Evolutionary conservation across 768 basidiomycete species (phyloP).

Genomic region (Leucocoprinus birnbaumii): DNA sequence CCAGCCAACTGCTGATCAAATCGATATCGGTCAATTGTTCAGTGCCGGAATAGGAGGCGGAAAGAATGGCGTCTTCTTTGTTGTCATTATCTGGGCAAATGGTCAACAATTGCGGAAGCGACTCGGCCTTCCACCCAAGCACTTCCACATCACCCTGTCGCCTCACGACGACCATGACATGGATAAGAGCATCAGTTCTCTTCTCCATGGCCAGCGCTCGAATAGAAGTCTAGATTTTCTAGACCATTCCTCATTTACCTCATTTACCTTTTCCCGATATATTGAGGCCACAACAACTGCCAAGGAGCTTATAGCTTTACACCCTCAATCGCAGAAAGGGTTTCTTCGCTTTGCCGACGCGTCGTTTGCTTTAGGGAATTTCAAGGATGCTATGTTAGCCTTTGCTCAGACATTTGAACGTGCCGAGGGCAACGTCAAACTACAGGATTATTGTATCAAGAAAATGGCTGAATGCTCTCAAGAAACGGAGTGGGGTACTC

Average conservation of each 20-base stretch:
- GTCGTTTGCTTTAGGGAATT: slow-evolving; percentile 25
- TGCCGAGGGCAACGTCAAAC: slow-evolving; percentile 28
- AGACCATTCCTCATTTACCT: too few species aligned
- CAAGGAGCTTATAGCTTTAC: too few species aligned
- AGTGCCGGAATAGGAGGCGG: slow-evolving; percentile 39
- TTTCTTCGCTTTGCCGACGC: slow-evolving; percentile 51
- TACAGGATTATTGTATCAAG: slow-evolving; percentile 40
- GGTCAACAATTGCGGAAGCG: slow-evolving; percentile 49
- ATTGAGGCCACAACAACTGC: too few species aligned
- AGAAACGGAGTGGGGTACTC: slow-evolving; percentile 50
- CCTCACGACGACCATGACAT: slow-evolving; percentile 36
- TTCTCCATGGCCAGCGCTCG: slow-evolving; percentile 33
- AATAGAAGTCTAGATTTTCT: slow-evolving; percentile 1
- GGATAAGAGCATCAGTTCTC: slow-evolving; percentile 45
- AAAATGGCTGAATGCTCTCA: slow-evolving; percentile 41
- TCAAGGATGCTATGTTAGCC: slow-evolving; percentile 54
- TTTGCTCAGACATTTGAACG: slow-evolving; percentile 46
- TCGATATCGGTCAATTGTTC: slow-evolving; percentile 25
- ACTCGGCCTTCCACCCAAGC: slow-evolving; percentile 44
- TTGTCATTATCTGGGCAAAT: slow-evolving; percentile 53
- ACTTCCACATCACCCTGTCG: slow-evolving; percentile 56
- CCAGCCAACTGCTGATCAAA: too few species aligned
- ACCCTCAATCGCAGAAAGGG: slow-evolving; percentile 32
- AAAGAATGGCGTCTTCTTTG: slow-evolving; percentile 34
- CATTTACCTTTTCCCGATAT: too few species aligned